A percentile compares a stretch with the other conserved stretches of the same genome.
phyloP scores from a whole-genome alignment of 2,329 filamentous ascomycete genomes.

The Diplodia intermedia region DNA sequence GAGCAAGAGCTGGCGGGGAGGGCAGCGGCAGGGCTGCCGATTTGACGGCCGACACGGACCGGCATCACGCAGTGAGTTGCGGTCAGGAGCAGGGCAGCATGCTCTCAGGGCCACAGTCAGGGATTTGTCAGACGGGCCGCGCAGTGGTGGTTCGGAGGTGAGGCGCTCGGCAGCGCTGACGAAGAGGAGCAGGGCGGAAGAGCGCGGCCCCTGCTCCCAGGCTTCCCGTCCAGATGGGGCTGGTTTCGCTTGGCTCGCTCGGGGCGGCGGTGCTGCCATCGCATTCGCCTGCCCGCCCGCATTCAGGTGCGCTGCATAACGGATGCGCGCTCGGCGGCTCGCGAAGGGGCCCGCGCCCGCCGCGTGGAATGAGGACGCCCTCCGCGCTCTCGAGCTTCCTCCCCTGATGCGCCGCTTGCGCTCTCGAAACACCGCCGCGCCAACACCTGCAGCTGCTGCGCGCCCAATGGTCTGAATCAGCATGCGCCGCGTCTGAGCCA shows the following conservation, averaged over 20 bases:
- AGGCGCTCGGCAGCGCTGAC: constrained; percentile 16
- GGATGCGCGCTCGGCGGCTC: constrained; percentile 23
- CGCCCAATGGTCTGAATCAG: constrained; percentile 22
- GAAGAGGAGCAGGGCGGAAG: constrained; percentile 12
- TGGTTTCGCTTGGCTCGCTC: constrained; percentile 17
- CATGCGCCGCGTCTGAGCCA: constrained; percentile 29
- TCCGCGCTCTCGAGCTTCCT: constrained; percentile 5
- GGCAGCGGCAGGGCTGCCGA: background rate
- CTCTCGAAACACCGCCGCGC: constrained; percentile 18
- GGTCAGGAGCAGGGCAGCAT: constrained; percentile 15
- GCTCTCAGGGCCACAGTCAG: constrained; percentile 2
- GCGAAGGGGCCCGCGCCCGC: constrained; percentile 19
- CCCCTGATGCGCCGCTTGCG: constrained; percentile 16
- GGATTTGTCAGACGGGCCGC: constrained; percentile 27
- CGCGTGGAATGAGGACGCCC: constrained; percentile 24
- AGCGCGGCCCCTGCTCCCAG: constrained; percentile 18
- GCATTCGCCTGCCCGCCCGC: constrained; percentile 6
- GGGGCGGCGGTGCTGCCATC: constrained; percentile 21
- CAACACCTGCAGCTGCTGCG: constrained; percentile 1
- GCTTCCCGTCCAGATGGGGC: background rate
- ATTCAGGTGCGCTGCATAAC: constrained; percentile 14
- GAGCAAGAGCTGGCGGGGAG: background rate
- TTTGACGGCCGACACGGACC: background rate
- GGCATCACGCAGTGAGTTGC: constrained; percentile 8
- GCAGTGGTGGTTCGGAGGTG: constrained; percentile 24